A percentile compares a stretch with the other conserved stretches of the same genome.
These are phyloP conservation scores for Passiflora organensis DNA, from an alignment of 345 rosid genomes.

Conservation along the genomic window DNA sequence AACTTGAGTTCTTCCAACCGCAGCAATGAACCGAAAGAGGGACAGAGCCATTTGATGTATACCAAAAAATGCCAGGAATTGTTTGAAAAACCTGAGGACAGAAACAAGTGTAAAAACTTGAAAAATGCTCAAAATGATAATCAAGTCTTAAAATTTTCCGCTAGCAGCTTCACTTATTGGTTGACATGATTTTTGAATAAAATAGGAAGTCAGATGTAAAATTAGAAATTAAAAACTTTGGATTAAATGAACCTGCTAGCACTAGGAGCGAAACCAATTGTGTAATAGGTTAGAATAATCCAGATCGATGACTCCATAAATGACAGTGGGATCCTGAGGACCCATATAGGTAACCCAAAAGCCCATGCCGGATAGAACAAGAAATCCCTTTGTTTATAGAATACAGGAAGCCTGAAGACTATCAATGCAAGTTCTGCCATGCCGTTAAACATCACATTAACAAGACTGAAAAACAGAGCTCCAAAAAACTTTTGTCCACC, in stretches of 20 bases:
- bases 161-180: too few relatives aligned
- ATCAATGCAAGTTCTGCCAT: conserved; percentile 52
- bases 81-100: conserved; percentile 60
- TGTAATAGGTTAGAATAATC: conserved; percentile 42
- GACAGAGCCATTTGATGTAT: conserved; percentile 85
- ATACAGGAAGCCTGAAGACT: conserved; percentile 37
- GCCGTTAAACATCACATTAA: conserved; percentile 51
- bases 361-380: conserved; percentile 49
- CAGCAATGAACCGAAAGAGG: conserved; percentile 87
- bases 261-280: conserved; percentile 46
- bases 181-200: too few relatives aligned
- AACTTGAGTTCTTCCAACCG: conserved; percentile 74
- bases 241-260: conserved; percentile 47
- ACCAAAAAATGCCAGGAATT: conserved; percentile 60
- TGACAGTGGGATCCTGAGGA: conserved; percentile 41
- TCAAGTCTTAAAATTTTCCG: too few relatives aligned
- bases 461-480: conserved; percentile 44
- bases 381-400: conserved; percentile 43
- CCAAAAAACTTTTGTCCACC: conserved; percentile 43
- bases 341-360: conserved; percentile 38
- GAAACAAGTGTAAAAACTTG: background rate
- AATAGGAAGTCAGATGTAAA: too few relatives aligned
- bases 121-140: too few relatives aligned
- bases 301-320: conserved; percentile 40
- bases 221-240: too few relatives aligned